Evolutionary conservation across 208 protist species (phyloP), one percentile per base, ranked within the genome.

Genomic region (Wallacemonas collosoma): DNA sequence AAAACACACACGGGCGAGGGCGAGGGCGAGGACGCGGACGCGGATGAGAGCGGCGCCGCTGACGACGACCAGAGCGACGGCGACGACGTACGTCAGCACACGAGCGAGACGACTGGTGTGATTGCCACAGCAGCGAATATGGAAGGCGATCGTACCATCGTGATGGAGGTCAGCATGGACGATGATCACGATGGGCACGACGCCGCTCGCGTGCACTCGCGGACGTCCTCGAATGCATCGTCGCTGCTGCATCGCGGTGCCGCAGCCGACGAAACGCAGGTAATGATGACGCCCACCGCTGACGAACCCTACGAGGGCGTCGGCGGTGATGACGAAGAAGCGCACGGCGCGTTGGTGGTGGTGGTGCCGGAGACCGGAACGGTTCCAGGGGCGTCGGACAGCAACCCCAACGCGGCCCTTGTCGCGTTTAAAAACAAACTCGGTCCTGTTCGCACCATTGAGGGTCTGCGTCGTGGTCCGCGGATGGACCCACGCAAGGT

Each of bases 401-500:
- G 26, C 26, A 26, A 26, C 26, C 26, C 26, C 26, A 26, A 26
- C 45, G 60, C 38, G 44, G 60, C 60, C 0, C 43, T 65, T 4
- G 60, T 48, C 3, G 58, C 73, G 50, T n/a, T 74, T 9, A 45
- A 60, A 39, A 48, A 68, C 14, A 72, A 87, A 41, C 73, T 95
- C 7, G 85, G 83, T 0, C 68, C 82, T 35, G 68, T 72, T 7
- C 71, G 47, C 2, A 69, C 70, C 14, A 83, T 93, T 39, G 72
- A 66, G 26, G 91, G 88, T 2, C 82, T 96, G 36, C 83, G 85
- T 12, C 64, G 69, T 8, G 87, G 87, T 36, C 80, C 69, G 51
- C 86, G 86, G 38, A 93, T 96, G 91, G 82, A 91, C 67, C 87
- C 83, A 15, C 83, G 85, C n/a, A 75, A 82, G 68, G 73, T 91